Conservation (phyloP, 495 filamentous ascomycete species). For the Oidiodendron maius region DNA sequence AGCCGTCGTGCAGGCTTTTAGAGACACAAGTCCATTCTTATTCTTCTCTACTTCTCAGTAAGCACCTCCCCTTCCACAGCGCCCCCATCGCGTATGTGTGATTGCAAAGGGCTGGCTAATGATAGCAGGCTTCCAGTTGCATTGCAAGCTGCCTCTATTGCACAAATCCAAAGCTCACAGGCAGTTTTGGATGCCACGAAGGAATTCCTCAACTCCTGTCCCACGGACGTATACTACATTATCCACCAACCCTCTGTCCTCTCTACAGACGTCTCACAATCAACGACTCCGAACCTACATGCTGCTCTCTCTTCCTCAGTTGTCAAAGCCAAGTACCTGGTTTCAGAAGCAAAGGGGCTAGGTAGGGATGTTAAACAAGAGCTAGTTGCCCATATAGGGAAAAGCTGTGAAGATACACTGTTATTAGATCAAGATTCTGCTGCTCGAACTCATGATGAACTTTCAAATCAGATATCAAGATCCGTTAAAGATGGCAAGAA, state of each 20-base stretch:
- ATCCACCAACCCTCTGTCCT: slow-evolving; percentile 71
- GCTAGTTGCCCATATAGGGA: slow-evolving; percentile 22
- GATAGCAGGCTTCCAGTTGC: neutral
- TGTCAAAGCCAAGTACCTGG: slow-evolving; percentile 8
- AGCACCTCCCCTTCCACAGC: too few relatives aligned
- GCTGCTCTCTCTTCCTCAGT: slow-evolving; percentile 4
- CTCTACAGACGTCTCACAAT: slow-evolving; percentile 50
- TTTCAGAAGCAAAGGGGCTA: slow-evolving; percentile 61
- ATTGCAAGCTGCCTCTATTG: neutral
- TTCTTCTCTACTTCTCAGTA: slow-evolving; percentile 77
- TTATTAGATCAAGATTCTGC: neutral
- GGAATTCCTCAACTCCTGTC: slow-evolving; percentile 55
- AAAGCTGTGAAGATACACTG: slow-evolving; percentile 9
- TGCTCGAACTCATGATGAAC: slow-evolving; percentile 33
- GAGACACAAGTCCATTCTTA: slow-evolving; percentile 81
- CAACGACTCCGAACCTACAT: slow-evolving; percentile 49
- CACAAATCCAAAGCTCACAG: slow-evolving; percentile 38
- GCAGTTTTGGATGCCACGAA: slow-evolving; percentile 33
- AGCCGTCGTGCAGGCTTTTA: slow-evolving; percentile 61
- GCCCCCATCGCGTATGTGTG: neutral
- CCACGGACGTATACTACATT: slow-evolving; percentile 73
- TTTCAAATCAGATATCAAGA: slow-evolving; percentile 20
- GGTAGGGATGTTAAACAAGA: slow-evolving; percentile 26
- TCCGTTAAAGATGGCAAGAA: slow-evolving; percentile 6
- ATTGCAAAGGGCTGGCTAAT: neutral